Evolutionary conservation across 352 stramenopile genomes (phyloP).

Genomic region (Peronospora tabacina): DNA sequence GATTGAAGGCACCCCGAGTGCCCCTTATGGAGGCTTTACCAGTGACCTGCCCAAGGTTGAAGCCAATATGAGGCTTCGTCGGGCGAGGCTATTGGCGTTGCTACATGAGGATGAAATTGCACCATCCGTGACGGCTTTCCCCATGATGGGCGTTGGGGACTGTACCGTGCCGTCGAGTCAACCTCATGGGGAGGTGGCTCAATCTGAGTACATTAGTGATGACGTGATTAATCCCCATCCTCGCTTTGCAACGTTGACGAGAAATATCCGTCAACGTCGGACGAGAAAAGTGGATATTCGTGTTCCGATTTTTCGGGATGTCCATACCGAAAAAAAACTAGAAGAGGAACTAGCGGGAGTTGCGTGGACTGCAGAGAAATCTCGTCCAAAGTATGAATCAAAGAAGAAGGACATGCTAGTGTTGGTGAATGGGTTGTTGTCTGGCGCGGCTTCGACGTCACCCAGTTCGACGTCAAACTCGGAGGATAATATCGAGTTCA

Average conservation of each 20-base stretch:
- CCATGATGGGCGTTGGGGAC: conserved; percentile 92
- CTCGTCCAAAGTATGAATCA: conserved; percentile 66
- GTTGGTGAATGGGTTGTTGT: conserved; percentile 13
- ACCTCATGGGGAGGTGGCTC: conserved; percentile 69
- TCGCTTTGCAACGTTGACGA: conserved; percentile 95
- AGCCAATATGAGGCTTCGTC: conserved; percentile 94
- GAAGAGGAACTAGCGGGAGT: conserved; percentile 50
- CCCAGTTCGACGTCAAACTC: conserved; percentile 49
- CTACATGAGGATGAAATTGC: conserved; percentile 94
- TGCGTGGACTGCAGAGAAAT: conserved; percentile 71
- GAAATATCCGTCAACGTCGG: conserved; percentile 96
- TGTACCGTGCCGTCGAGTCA: conserved; percentile 77
- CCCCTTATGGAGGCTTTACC: conserved; percentile 93
- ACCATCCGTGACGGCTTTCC: conserved; percentile 94
- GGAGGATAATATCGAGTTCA: conserved; percentile 39
- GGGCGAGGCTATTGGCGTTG: conserved; percentile 90
- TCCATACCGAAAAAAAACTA: conserved; percentile 68
- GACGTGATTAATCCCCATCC: conserved; percentile 98
- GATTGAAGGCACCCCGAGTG: conserved; percentile 95
- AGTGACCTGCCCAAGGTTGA: conserved; percentile 94
- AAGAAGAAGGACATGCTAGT: conserved; percentile 32
- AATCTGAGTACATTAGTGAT: conserved; percentile 97
- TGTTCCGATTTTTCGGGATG: conserved; percentile 79
- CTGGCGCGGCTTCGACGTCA: conserved; percentile 21
- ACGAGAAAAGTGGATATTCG: conserved; percentile 83